Percentiles rank a stretch among this genome's conserved stretches.
Evolutionary conservation across 2,329 filamentous ascomycete genomes (phyloP).

Genomic region (Dothistroma pini): DNA sequence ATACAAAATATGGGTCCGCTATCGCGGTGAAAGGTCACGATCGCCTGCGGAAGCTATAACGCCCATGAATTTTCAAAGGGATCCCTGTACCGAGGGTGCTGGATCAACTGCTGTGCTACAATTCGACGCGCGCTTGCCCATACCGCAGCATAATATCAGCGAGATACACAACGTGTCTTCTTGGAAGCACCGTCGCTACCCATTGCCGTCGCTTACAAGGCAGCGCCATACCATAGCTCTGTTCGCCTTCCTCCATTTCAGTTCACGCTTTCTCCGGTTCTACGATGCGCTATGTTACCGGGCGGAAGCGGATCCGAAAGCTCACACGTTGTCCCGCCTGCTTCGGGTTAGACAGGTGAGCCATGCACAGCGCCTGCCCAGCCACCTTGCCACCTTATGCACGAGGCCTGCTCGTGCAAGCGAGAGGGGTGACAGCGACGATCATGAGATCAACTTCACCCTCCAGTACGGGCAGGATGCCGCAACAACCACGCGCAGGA

Average conservation of each 20-base stretch:
- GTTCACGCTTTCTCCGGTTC: neutral
- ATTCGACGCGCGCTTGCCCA: neutral
- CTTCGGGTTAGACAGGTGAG: neutral
- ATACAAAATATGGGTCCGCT: too few relatives aligned
- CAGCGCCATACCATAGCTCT: neutral
- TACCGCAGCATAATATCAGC: neutral
- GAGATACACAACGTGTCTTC: neutral
- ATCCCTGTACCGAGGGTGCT: conserved; percentile 6
- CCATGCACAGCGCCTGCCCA: conserved; percentile 1
- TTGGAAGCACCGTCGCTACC: neutral
- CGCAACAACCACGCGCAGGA: conserved; percentile 8
- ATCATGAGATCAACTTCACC: neutral
- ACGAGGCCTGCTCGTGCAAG: conserved; percentile 2
- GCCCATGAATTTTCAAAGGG: too few relatives aligned
- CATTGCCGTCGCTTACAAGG: neutral
- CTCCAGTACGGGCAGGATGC: neutral
- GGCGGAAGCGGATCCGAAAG: neutral
- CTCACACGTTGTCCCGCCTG: neutral
- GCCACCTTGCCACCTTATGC: conserved; percentile 8
- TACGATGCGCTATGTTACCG: neutral
- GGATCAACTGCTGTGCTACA: neutral
- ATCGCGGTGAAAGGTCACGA: too few relatives aligned
- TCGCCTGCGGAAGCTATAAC: too few relatives aligned
- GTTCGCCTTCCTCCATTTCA: neutral
- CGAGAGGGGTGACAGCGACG: neutral